Base-by-base conservation (phyloP, 2,329 filamentous ascomycete genomes). In the Colletotrichum siamense region DNA sequence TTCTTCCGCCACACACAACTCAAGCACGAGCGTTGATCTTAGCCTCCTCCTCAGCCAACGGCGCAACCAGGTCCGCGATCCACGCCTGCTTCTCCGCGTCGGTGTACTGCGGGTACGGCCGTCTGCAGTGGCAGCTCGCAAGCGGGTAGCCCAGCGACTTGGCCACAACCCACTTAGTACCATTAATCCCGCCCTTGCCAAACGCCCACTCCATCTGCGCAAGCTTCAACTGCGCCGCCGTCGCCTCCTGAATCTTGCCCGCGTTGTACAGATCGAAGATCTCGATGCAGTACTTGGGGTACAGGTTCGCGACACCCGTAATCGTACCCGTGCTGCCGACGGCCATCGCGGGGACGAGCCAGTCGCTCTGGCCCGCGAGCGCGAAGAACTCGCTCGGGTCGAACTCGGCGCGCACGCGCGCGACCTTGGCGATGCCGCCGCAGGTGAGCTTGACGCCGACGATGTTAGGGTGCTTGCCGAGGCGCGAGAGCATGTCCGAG, bases 281-380 rank as follows among this genome's bases (percentile, higher is more conserved):
- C 57, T 85, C 82, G 65, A 91, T 82, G 79, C 88, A 90, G n/a
- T 82, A 77, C 81, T 87, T 88, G 10, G 91, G 92, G 79, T 90
- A 92, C 4, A 93, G 85, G 78, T 94, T 94, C 30, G 88, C 92
- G 77, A 93, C 90, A 5, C 91, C 92, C 0, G 92, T 91, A 66
- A 94, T 91, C 78, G 89, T 91, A 12, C 92, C 92, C 3, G 89
- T 87, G 34, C 89, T 90, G 18, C 92, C 92, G 8, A 89, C 89
- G 3, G 88, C 87, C 39, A 94, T 82, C 0, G 90, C 91, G 3
- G 91, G 91, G 65, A 94, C 85, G 28, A 95, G 83, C 82, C 94
- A 95, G 80, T 96, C 94, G 3, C 91, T 92, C 84, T 95, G 94
- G 1, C 94, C 94, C 1, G 93, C 94, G 80, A 92, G 95, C 1